These are phyloP conservation scores for Lignosus rhinocerotis DNA, from an alignment of 1,284 basidiomycete species.

Conservation along the genomic window DNA sequence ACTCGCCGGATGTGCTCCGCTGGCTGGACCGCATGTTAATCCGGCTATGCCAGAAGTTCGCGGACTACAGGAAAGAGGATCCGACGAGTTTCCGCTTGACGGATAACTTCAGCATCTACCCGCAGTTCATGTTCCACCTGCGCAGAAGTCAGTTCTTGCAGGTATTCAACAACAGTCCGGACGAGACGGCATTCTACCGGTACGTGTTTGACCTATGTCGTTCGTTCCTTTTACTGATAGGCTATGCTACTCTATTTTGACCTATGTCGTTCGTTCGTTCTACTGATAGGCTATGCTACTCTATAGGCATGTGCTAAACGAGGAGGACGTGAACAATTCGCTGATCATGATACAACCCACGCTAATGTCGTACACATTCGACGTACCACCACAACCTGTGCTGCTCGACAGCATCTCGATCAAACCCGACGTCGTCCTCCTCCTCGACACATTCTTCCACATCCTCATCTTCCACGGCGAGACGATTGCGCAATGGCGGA, in stretches of 20 bases:
- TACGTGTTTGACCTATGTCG: conserved; percentile 34
- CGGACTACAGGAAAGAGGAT: conserved; percentile 98
- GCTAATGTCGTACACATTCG: conserved; percentile 98
- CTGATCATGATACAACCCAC: conserved; percentile 99
- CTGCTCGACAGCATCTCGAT: conserved; percentile 97
- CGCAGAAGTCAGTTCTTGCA: conserved; percentile 98
- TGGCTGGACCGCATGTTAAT: conserved; percentile 99
- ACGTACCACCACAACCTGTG: conserved; percentile 88
- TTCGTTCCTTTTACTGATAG: neutral
- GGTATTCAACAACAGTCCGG: conserved; percentile 99
- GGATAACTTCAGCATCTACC: conserved; percentile 99
- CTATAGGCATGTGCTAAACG: conserved; percentile 88
- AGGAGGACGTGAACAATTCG: conserved; percentile 99
- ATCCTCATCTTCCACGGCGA: conserved; percentile 99
- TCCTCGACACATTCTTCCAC: conserved; percentile 99
- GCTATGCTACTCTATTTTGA: conserved; percentile 22
- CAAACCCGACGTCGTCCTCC: conserved; percentile 93
- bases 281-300: conserved; percentile 8
- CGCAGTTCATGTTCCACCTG: conserved; percentile 99
- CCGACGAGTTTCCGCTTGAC: conserved; percentile 90
- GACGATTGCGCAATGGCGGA: conserved; percentile 96
- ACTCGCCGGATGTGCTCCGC: conserved; percentile 93
- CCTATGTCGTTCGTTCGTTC: neutral
- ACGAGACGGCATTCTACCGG: conserved; percentile 99
- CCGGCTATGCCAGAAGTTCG: conserved; percentile 98